Base-by-base conservation (phyloP, 2,329 filamentous ascomycete species). In the Sporothrix mexicana region DNA sequence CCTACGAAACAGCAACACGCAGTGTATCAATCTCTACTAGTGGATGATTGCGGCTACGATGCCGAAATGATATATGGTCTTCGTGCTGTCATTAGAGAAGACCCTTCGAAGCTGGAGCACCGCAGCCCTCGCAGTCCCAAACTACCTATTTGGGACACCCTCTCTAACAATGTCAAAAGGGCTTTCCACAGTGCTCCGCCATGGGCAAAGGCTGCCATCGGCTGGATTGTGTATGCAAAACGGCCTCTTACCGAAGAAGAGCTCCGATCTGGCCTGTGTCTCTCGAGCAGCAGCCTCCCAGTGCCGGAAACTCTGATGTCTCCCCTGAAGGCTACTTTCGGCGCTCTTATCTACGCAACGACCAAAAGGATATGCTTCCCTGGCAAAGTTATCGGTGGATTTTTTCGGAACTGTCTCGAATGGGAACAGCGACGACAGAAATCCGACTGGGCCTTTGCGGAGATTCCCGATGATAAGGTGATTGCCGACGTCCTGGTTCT, bases 1-100 rank as follows among this genome's bases (percentile, higher is more conserved):
- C 25, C 47, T 30, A 20, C 25, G 9, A 30, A 41, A 25, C n/a
- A 53, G 2, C 6, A 51, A 20, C 45, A 47, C 2, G 15, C 47
- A 25, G 23, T 15, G 25, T 68, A 68, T 9, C 23, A 41, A 30
- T 51, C 45, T 53, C 45, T 68, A 12, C 36, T 68, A 36, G 15
- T 68, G 15, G 66, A 49, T 6, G n/a, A 68, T n/a, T 68, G 66
- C 25, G 66, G 66, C 7, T 68, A 68, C 9, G 47, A 68, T 25
- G 20, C 66, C 20, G 45, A 68, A 41, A 3, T n/a, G 3, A 68
- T 68, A 8, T 53, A 68, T 10, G 25, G 25, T 25, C 47, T 68
- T 41, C 47, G 47, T 15, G 25, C 47, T 15, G 20, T 68, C 36
- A 25, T 53, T 25, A 47, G 23, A 6, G 53, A 68, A 6, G 25